Percentiles rank a stretch among this genome's conserved stretches.
These are phyloP conservation scores for Xerocomellus dryophilus DNA, from an alignment of 768 basidiomycete genomes.

Conservation along the genomic window DNA sequence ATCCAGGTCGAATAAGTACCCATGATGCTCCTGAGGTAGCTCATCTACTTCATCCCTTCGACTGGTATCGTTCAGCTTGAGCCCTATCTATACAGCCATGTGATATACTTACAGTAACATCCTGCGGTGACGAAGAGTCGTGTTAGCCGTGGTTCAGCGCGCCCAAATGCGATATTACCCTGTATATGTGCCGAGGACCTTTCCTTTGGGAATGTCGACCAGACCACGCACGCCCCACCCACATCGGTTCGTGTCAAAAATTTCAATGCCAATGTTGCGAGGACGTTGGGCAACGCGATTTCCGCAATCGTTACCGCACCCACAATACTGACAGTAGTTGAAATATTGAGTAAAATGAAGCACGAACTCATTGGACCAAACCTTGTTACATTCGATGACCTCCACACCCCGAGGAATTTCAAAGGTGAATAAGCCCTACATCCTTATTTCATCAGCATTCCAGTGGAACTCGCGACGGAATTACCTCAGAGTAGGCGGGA, in stretches of 20 bases:
- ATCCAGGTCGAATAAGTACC: conserved; percentile 65
- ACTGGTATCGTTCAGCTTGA: conserved; percentile 28
- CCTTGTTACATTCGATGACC: conserved; percentile 67
- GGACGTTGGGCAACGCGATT: conserved; percentile 64
- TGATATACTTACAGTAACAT: conserved; percentile 42
- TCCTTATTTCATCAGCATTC: background rate
- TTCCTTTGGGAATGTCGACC: conserved; percentile 43
- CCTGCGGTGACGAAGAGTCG: conserved; percentile 27
- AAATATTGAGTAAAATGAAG: background rate
- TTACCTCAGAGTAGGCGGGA: conserved; percentile 46
- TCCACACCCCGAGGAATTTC: conserved; percentile 41
- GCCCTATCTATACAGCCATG: background rate
- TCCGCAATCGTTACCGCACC: conserved; percentile 42
- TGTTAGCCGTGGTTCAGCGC: conserved; percentile 1
- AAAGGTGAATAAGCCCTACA: conserved; percentile 51
- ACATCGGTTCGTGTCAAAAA: conserved; percentile 58
- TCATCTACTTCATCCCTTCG: conserved; percentile 41
- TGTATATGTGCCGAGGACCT: conserved; percentile 65
- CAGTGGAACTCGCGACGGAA: background rate
- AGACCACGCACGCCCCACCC: conserved; percentile 68
- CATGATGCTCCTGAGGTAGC: conserved; percentile 35
- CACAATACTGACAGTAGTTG: conserved; percentile 38
- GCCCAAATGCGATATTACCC: conserved; percentile 44
- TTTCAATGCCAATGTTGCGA: conserved; percentile 53
- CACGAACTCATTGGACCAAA: conserved; percentile 20